Evolutionary conservation across 768 basidiomycete species (phyloP).

Genomic region (Porphyrellus cyaneotinctus): DNA sequence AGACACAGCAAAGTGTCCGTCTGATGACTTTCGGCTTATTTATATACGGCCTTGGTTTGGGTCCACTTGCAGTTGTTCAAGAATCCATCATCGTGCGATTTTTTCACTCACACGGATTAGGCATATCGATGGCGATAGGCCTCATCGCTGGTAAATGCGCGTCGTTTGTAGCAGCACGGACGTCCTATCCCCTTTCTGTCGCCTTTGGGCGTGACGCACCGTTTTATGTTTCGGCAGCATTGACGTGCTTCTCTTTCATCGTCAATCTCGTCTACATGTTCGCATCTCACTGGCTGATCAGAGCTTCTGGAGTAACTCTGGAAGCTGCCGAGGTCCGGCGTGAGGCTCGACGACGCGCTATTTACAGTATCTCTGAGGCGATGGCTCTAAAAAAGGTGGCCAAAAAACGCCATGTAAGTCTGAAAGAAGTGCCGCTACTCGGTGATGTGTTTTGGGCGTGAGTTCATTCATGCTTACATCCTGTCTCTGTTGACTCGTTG

Average conservation of each 20-base stretch:
- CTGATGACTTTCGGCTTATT: slow-evolving; percentile 75
- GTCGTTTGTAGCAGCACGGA: slow-evolving; percentile 70
- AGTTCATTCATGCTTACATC: slow-evolving; percentile 22
- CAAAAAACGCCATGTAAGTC: slow-evolving; percentile 56
- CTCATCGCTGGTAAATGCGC: slow-evolving; percentile 77
- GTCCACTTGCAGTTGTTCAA: slow-evolving; percentile 78
- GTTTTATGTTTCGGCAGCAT: slow-evolving; percentile 62
- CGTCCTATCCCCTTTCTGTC: slow-evolving; percentile 73
- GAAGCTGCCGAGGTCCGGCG: slow-evolving; percentile 59
- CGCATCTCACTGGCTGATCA: slow-evolving; percentile 61
- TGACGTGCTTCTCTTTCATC: slow-evolving; percentile 62
- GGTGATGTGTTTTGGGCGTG: slow-evolving; percentile 81
- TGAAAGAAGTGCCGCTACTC: slow-evolving; percentile 57
- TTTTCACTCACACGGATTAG: slow-evolving; percentile 72
- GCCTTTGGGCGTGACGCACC: slow-evolving; percentile 66
- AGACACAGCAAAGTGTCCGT: slow-evolving; percentile 54
- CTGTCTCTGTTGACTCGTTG: slow-evolving; percentile 3
- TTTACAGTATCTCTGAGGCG: slow-evolving; percentile 49
- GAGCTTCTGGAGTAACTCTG: slow-evolving; percentile 55
- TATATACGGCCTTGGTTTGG: slow-evolving; percentile 73
- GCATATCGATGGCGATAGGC: slow-evolving; percentile 76
- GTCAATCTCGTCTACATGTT: slow-evolving; percentile 67
- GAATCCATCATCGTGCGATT: slow-evolving; percentile 83
- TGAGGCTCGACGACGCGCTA: slow-evolving; percentile 47
- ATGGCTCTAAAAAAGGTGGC: slow-evolving; percentile 63